A percentile compares a stretch with the other conserved stretches of the same genome.
Conservation (phyloP, 805 yeast species). For the Yarrowia bubula region DNA sequence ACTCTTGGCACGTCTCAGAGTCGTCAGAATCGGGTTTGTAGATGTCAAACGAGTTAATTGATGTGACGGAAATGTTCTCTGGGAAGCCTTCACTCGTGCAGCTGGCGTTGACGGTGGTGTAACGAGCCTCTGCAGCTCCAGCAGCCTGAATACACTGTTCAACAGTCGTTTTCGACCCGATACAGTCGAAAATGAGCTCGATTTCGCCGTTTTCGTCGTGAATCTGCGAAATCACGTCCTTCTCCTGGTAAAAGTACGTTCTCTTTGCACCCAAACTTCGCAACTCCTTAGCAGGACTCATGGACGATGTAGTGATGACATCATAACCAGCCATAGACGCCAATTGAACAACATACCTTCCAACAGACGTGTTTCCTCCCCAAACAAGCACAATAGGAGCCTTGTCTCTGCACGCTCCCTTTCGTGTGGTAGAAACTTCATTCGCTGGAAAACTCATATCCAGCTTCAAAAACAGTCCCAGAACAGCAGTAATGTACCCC, state of each 20-base stretch:
- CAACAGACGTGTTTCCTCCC: conserved; percentile 23
- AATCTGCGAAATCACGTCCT: conserved; percentile 10
- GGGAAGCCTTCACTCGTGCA: background rate
- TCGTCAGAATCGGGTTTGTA: background rate
- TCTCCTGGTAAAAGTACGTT: background rate
- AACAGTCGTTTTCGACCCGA: background rate
- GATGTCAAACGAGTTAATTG: background rate
- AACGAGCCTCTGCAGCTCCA: background rate
- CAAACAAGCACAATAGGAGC: background rate
- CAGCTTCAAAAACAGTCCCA: background rate
- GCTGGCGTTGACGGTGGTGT: conserved; percentile 3
- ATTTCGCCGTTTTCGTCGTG: conserved; percentile 9
- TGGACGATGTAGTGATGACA: background rate
- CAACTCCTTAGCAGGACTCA: conserved; percentile 9
- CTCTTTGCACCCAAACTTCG: background rate
- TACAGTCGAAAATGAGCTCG: conserved; percentile 6
- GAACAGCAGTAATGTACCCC: background rate
- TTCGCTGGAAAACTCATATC: background rate
- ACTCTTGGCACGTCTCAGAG: background rate
- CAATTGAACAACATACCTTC: background rate
- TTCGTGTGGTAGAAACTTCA: background rate
- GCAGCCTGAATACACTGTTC: background rate
- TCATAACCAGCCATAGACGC: background rate
- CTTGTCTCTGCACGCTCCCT: background rate
- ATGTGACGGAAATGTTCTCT: background rate